Conservation (phyloP, 192 early-diverging fungal genomes). For the Dimargaris cristalligena region DNA sequence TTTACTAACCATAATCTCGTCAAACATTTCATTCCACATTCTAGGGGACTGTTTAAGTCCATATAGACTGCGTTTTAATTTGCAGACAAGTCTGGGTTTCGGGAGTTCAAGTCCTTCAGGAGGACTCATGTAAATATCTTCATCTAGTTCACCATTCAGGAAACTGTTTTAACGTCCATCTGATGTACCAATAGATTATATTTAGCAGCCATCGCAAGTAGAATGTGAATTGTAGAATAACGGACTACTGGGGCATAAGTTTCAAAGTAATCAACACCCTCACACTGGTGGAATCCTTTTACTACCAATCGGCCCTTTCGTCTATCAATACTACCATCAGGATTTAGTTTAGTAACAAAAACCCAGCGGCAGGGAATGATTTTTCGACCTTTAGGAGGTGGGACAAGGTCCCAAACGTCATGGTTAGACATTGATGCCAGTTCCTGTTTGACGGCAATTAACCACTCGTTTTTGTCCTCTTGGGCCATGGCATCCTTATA, state of each 20-base stretch:
- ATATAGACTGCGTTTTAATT: neutral
- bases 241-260: conserved; percentile 16
- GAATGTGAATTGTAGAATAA: conserved; percentile 12
- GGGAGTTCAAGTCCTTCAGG: neutral
- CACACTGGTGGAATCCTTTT: conserved; percentile 13
- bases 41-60: conserved; percentile 10
- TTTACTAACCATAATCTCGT: neutral
- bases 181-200: conserved; percentile 10
- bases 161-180: conserved; percentile 17
- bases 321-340: conserved; percentile 4
- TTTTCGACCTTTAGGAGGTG: too few relatives aligned
- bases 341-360: conserved; percentile 14
- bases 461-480: too few relatives aligned
- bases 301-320: conserved; percentile 16
- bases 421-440: too few relatives aligned
- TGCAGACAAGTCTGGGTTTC: neutral
- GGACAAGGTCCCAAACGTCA: too few relatives aligned
- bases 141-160: conserved; percentile 10
- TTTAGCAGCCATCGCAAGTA: conserved; percentile 13
- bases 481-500: neutral
- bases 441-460: too few relatives aligned
- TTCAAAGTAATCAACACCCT: conserved; percentile 15
- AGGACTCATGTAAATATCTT: conserved; percentile 2
- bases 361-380: conserved; percentile 13
- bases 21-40: conserved; percentile 1